Percentiles rank a stretch among this genome's conserved stretches.
phyloP scores from a whole-genome alignment of 1,284 basidiomycete species.

The Mycosarcoma mackinlayi region DNA sequence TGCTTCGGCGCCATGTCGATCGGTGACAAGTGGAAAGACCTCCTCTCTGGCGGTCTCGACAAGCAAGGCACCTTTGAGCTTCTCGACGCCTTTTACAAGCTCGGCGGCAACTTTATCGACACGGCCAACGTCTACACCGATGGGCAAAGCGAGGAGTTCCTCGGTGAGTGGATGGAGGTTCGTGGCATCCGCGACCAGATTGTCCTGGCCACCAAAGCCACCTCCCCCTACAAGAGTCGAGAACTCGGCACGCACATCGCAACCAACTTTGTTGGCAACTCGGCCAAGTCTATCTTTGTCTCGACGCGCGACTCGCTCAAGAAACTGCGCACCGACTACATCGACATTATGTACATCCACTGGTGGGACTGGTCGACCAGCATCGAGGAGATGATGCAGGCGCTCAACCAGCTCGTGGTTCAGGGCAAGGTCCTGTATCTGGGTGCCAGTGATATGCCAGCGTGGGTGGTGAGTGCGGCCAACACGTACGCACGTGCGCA shows the following conservation, averaged over 20 bases:
- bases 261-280: constrained; percentile 72
- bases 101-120: constrained; percentile 73
- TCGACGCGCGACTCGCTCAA: constrained; percentile 70
- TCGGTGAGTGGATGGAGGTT: constrained; percentile 74
- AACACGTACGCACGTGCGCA: constrained; percentile 73
- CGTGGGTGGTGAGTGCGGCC: constrained; percentile 73
- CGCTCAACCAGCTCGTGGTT: constrained; percentile 71
- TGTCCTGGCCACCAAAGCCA: constrained; percentile 73
- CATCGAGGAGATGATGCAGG: constrained; percentile 74
- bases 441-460: constrained; percentile 71
- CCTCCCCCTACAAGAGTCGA: constrained; percentile 62
- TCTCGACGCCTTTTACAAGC: constrained; percentile 50
- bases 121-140: constrained; percentile 73
- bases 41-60: constrained; percentile 40
- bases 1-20: constrained; percentile 73
- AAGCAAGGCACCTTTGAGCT: constrained; percentile 46
- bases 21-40: constrained; percentile 70
- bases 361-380: constrained; percentile 73
- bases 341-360: constrained; percentile 73
- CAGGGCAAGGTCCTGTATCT: constrained; percentile 73
- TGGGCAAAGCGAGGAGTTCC: constrained; percentile 72
- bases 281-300: constrained; percentile 48
- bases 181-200: constrained; percentile 73
- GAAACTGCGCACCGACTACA: constrained; percentile 73
- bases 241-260: constrained; percentile 50